These are phyloP conservation scores for Cryphonectria radicalis DNA, from an alignment of 2,329 filamentous ascomycete genomes.

Conservation along the genomic window DNA sequence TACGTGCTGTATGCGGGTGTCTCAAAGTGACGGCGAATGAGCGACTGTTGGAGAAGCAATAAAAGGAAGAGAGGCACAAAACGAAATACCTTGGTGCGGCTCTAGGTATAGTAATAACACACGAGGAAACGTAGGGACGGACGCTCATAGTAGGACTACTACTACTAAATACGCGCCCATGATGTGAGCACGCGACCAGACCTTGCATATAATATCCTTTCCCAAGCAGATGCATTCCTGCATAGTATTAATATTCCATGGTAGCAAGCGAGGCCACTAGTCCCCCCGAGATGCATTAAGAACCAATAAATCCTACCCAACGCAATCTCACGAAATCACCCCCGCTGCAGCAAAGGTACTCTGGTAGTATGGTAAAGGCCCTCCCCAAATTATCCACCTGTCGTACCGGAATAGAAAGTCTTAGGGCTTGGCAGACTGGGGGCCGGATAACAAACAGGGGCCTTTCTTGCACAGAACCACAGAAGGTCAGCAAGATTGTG, in stretches of 20 bases:
- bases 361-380: not conserved
- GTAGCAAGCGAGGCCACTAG: not conserved
- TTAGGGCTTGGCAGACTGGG: not conserved
- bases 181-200: conserved; percentile 1
- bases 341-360: not conserved
- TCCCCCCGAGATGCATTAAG: not conserved
- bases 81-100: not conserved
- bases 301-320: not conserved
- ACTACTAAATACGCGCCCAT: not conserved
- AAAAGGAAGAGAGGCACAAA: not conserved
- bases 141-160: not conserved
- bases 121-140: not conserved
- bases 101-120: not conserved
- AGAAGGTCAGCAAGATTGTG: not conserved
- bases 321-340: not conserved
- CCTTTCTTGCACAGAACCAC: conserved; percentile 1
- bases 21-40: not conserved
- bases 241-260: not conserved
- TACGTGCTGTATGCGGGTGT: not conserved
- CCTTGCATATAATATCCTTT: not conserved
- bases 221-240: not conserved
- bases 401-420: not conserved
- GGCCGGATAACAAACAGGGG: not conserved
- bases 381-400: not conserved
- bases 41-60: not conserved